These are phyloP conservation scores for Cercospora beticola DNA, from an alignment of 2,329 filamentous ascomycete species.

Conservation along the genomic window DNA sequence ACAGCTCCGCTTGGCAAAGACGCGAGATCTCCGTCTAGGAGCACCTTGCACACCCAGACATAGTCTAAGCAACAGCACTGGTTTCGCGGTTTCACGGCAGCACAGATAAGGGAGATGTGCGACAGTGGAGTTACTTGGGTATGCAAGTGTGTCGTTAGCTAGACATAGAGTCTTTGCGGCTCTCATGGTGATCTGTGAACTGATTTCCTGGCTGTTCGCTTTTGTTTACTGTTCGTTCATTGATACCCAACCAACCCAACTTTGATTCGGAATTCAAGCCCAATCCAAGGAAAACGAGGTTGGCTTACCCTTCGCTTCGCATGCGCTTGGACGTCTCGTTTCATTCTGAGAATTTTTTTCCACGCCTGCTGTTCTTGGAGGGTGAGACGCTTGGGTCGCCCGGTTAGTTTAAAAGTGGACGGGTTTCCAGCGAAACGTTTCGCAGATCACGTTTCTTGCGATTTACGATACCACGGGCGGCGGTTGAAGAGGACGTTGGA, in stretches of 20 bases:
- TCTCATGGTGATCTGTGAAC: neutral
- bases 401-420: neutral
- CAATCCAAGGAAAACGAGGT: neutral
- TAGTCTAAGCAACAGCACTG: neutral
- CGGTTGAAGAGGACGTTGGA: neutral
- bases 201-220: neutral
- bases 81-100: neutral
- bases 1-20: neutral
- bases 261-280: neutral
- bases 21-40: neutral
- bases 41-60: neutral
- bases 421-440: neutral
- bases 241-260: neutral
- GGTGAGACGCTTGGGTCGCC: neutral
- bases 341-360: neutral
- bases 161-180: too few species aligned
- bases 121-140: too few species aligned
- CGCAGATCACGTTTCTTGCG: neutral
- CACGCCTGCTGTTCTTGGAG: neutral
- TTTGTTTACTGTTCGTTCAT: neutral
- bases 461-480: neutral
- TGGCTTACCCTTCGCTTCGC: neutral
- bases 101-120: neutral
- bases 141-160: too few species aligned
- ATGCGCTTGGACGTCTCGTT: neutral